Conservation (phyloP, 306 rosid genomes). For the Quercus suber region DNA sequence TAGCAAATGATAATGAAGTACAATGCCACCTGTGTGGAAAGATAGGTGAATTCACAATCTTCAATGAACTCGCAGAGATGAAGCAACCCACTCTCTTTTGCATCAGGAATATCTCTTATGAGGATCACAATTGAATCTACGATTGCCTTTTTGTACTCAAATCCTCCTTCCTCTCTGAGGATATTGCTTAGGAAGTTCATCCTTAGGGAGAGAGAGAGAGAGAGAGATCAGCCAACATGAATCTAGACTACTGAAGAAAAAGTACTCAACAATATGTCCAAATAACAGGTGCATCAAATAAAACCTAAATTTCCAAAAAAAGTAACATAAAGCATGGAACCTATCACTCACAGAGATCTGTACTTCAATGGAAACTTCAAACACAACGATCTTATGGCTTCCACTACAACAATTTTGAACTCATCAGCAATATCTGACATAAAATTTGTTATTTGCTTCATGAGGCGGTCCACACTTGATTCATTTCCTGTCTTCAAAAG, state of each 20-base stretch:
- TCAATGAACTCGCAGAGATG: conserved; percentile 99
- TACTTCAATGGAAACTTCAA: conserved; percentile 93
- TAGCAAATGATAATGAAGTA: conserved; percentile 19
- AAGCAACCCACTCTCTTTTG: conserved; percentile 95
- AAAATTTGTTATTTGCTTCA: conserved; percentile 97
- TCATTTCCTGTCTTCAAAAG: conserved; percentile 98
- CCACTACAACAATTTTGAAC: conserved; percentile 96
- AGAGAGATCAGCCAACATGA: conserved; percentile 9
- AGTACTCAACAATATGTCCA: conserved; percentile 1
- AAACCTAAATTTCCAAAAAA: neutral
- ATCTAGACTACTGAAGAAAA: conserved; percentile 10
- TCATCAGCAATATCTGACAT: conserved; percentile 99
- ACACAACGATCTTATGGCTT: conserved; percentile 94
- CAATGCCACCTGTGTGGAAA: conserved; percentile 83
- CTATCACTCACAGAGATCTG: conserved; percentile 81
- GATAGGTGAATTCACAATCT: conserved; percentile 97
- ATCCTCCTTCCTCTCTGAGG: conserved; percentile 99
- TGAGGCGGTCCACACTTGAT: conserved; percentile 93
- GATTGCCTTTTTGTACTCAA: conserved; percentile 97
- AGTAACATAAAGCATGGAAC: conserved; percentile 6
- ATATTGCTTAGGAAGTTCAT: conserved; percentile 98
- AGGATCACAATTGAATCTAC: conserved; percentile 97
- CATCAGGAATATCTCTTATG: conserved; percentile 93
- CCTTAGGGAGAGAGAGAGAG: conserved; percentile 33
- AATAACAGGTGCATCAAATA: conserved; percentile 1